phyloP scores from a whole-genome alignment of 768 basidiomycete genomes.

The Mycena filopes region DNA sequence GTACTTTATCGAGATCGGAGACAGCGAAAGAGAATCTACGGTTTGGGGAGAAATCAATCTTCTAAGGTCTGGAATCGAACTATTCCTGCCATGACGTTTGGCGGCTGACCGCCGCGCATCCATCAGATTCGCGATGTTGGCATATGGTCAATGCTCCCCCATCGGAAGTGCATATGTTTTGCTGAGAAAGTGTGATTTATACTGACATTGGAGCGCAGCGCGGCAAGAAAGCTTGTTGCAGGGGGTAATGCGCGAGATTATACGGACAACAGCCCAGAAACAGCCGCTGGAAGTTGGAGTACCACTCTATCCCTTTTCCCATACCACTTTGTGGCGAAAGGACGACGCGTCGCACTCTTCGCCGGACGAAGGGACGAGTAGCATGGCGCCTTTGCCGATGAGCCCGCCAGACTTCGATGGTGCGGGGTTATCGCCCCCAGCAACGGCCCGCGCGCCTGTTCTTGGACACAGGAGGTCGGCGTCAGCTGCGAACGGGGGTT shows the following conservation, averaged over 20 bases:
- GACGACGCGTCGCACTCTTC: conserved; percentile 48
- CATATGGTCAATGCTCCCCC: conserved; percentile 81
- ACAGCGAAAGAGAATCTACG: conserved; percentile 75
- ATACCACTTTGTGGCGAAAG: conserved; percentile 68
- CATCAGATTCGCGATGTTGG: conserved; percentile 82
- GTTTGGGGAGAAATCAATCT: conserved; percentile 92
- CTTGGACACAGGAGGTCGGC: conserved; percentile 18
- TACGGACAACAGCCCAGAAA: conserved; percentile 83
- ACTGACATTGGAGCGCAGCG: conserved; percentile 52
- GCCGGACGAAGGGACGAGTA: conserved; percentile 34
- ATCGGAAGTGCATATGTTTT: conserved; percentile 74
- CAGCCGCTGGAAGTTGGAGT: conserved; percentile 83
- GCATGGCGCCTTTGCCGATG: conserved; percentile 27
- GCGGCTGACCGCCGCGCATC: conserved; percentile 14
- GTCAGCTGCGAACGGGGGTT: conserved; percentile 19
- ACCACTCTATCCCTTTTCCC: conserved; percentile 86
- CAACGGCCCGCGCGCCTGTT: not conserved
- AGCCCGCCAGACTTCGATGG: conserved; percentile 25
- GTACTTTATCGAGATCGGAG: conserved; percentile 85
- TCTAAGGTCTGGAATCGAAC: conserved; percentile 62
- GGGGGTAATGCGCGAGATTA: conserved; percentile 86
- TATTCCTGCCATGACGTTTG: conserved; percentile 4
- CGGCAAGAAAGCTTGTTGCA: conserved; percentile 87
- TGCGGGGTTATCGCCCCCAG: conserved; percentile 24
- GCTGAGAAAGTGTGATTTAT: conserved; percentile 16